Base-by-base conservation (phyloP, 345 rosid species). In the Populus simonii region DNA sequence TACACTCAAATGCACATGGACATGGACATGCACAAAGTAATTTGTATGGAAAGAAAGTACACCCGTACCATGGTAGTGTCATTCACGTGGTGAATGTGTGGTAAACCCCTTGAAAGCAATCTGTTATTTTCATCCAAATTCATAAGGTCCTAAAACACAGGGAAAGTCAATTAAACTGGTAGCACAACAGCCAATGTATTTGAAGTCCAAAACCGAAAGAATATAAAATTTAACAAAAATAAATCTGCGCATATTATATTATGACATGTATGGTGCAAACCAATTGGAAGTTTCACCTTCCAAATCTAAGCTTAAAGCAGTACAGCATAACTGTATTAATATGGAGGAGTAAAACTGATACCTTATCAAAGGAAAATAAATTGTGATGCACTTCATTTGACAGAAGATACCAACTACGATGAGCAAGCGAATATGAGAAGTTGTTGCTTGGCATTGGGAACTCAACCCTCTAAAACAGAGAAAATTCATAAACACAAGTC, bases 361-460 rank as follows among this genome's bases (percentile, higher is more conserved):
- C 94, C 98, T 93, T 91, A 75, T 95, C 98, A 74, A 95, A 95
- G 75, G 90, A 86, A 85, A 84, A 91, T 73, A 93, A 73, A 76
- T 91, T 83, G 53, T 41, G 83, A 86, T 89, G 85, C 51, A 95
- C 90, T 69, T 83, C 92, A 69, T 83, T 88, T 76, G 81, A 88
- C 80, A 91, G 78, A 77, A 93, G 89, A 86, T 95, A 92, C 98
- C 98, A 95, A 65, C 74, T 79, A 51, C 98, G 94, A 78, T 85
- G 91, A 53, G 98, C 99, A 80, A 91, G 92, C 17, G 96, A 86
- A 88, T 85, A 95, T 22, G 99, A 93, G 85, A 83, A 85, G 86
- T 88, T 87, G 86, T 95, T 95, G 88, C 92, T 91, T 35, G 87
- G 84, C 87, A 89, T 89, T 57, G 99, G 99, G 84, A 95, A 95